Conservation (phyloP, 257 asterid genomes). For the Solanum bukasovii region DNA sequence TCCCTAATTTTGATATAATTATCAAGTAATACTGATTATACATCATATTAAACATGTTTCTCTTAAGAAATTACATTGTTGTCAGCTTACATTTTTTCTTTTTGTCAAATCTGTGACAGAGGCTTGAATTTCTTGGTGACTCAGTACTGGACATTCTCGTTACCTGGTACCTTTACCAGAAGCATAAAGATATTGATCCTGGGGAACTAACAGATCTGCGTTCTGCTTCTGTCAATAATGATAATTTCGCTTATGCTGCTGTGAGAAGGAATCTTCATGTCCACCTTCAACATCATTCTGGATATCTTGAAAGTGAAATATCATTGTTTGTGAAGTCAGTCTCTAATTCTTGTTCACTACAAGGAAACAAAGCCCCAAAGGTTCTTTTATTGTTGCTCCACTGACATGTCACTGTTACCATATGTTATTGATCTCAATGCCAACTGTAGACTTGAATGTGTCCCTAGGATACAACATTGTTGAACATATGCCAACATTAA, state of each 20-base stretch:
- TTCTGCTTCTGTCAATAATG: constrained; percentile 82
- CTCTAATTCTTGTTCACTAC: constrained; percentile 37
- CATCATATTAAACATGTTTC: neutral
- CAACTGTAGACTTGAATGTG: neutral
- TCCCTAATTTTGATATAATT: neutral
- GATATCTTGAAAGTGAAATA: constrained; percentile 40
- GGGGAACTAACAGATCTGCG: constrained; percentile 93
- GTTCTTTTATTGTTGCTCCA: constrained; percentile 15
- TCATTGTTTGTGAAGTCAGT: constrained; percentile 37
- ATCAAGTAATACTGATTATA: neutral
- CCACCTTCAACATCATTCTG: constrained; percentile 65
- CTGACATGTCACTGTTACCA: neutral
- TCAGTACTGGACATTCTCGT: constrained; percentile 83
- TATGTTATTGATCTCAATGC: neutral
- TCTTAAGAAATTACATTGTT: neutral
- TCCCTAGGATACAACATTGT: neutral
- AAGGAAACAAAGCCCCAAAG: constrained; percentile 70
- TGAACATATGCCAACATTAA: neutral
- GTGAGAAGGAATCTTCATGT: constrained; percentile 52
- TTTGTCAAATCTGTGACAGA: constrained; percentile 35
- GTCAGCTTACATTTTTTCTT: neutral
- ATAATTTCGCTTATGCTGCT: constrained; percentile 77
- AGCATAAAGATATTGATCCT: constrained; percentile 66
- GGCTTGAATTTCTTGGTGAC: constrained; percentile 97
- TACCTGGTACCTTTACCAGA: constrained; percentile 62